phyloP scores from a whole-genome alignment of 768 basidiomycete species.

The Amylocystis lapponica region DNA sequence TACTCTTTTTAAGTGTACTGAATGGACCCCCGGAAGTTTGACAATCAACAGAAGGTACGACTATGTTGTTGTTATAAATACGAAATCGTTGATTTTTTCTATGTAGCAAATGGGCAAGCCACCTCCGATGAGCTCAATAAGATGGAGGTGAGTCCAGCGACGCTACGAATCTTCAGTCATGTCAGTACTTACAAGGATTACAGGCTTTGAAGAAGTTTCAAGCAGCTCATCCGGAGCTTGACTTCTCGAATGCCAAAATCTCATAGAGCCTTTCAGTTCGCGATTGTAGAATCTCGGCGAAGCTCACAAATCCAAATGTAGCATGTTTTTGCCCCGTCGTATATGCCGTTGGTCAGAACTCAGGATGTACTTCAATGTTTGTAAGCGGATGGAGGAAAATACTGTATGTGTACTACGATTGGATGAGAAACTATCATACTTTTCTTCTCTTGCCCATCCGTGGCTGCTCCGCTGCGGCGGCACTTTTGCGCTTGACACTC shows the following conservation, averaged over 20 bases:
- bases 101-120: constrained; percentile 92
- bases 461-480: constrained; percentile 16
- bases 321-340: constrained; percentile 2
- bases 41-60: constrained; percentile 69
- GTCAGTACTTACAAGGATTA: not conserved
- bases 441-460: constrained; percentile 37
- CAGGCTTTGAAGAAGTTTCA: constrained; percentile 88
- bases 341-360: not conserved
- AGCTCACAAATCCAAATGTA: not conserved
- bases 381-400: not conserved
- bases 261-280: constrained; percentile 35
- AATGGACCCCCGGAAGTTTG: constrained; percentile 43
- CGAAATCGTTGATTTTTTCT: no score
- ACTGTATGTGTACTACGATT: not conserved
- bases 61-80: not conserved
- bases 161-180: not conserved
- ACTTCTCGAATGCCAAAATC: constrained; percentile 90
- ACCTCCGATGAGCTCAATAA: constrained; percentile 94
- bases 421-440: constrained; percentile 10
- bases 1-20: not conserved
- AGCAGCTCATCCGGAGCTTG: constrained; percentile 85
- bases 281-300: not conserved
- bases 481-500: constrained; percentile 80
- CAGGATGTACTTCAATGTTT: no score
- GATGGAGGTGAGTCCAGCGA: constrained; percentile 54